These are phyloP conservation scores for Saccharomycopsis fermentans DNA, from an alignment of 805 yeast genomes.

Conservation along the genomic window DNA sequence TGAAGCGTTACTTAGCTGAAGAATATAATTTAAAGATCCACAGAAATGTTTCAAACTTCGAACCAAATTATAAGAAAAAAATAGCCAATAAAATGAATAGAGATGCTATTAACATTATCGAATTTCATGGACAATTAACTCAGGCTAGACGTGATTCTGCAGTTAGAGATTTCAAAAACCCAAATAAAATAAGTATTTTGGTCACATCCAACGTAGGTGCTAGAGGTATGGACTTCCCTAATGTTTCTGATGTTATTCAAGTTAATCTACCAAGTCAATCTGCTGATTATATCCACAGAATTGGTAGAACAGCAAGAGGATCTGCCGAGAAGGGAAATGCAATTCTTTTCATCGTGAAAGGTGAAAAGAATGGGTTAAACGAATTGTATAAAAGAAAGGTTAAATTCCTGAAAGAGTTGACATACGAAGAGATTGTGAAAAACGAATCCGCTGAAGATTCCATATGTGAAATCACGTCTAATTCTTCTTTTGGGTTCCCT, in stretches of 20 bases:
- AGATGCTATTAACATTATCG: slow-evolving; percentile 1
- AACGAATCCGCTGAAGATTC: slow-evolving; percentile 10
- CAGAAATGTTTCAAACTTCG: slow-evolving; percentile 54
- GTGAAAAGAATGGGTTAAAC: slow-evolving; percentile 47
- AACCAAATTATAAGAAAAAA: slow-evolving; percentile 1
- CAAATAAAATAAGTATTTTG: slow-evolving; percentile 39
- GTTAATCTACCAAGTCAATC: slow-evolving; percentile 64
- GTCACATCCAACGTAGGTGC: slow-evolving; percentile 87
- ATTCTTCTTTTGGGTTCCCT: not conserved
- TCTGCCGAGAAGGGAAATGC: slow-evolving; percentile 63
- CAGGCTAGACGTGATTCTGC: slow-evolving; percentile 58
- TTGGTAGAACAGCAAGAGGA: slow-evolving; percentile 95
- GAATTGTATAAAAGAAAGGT: slow-evolving; percentile 46
- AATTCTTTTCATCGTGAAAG: slow-evolving; percentile 42
- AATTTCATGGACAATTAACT: slow-evolving; percentile 64
- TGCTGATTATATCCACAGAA: slow-evolving; percentile 82
- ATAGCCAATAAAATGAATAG: not conserved
- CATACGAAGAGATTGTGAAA: slow-evolving; percentile 28
- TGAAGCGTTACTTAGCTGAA: slow-evolving; percentile 1
- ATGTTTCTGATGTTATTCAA: slow-evolving; percentile 78
- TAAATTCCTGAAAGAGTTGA: slow-evolving; percentile 36
- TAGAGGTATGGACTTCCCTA: slow-evolving; percentile 92
- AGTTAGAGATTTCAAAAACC: slow-evolving; percentile 43
- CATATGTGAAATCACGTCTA: not conserved
- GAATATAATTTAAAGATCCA: slow-evolving; percentile 37